Base-by-base conservation (phyloP, 129 eudicot species). In the Tagetes patula region DNA sequence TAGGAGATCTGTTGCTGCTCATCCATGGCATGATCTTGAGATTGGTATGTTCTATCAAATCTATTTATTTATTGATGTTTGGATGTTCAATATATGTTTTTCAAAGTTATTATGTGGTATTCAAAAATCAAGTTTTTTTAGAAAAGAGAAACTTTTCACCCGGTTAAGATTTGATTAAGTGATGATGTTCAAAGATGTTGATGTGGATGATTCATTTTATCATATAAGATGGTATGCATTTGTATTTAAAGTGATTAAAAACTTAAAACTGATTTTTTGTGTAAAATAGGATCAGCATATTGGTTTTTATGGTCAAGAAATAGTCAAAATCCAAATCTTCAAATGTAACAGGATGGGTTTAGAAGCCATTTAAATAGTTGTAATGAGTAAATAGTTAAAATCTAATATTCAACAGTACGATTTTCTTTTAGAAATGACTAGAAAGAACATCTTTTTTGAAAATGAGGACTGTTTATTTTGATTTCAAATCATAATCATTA, bases 21-120 rank as follows among this genome's bases (percentile, higher is more conserved):
- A 83, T 80, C 82, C 87, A 48, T 83, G 87, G 87, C 87, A 83
- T 67, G 87, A 83, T 83, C 87, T 83, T 72, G 87, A 83, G 39
- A 76, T 83, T 37, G 87, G 87, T 78, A 82, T 41, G 13, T 72
- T 39, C 5, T 1, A 72, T 55, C 20, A 4, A 2, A 65, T 47
- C 55, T 45, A 30, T 73, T 14, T 47, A 7, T 70, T 54, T 55
- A 54, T 12, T 37, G 0, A 63, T 63, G 48, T 39, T 63, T n/a
- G 33, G 27, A 10, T 48, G 58, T 7, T 36, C 36, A 13, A n/a
- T 75, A 7, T 41, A 13, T 41, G 45, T 43, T 10, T 9, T 72
- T 34, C 0, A 39, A 41, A 55, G 6, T 45, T 31, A 43, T 43
- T 31, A 34, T 52, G 27, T 14, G 12, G 3, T 64, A 14, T 38